Evolutionary conservation across 2,329 filamentous ascomycete genomes (phyloP), one percentile per base, ranked within the genome.

Genomic region (Trichoderma sp.): DNA sequence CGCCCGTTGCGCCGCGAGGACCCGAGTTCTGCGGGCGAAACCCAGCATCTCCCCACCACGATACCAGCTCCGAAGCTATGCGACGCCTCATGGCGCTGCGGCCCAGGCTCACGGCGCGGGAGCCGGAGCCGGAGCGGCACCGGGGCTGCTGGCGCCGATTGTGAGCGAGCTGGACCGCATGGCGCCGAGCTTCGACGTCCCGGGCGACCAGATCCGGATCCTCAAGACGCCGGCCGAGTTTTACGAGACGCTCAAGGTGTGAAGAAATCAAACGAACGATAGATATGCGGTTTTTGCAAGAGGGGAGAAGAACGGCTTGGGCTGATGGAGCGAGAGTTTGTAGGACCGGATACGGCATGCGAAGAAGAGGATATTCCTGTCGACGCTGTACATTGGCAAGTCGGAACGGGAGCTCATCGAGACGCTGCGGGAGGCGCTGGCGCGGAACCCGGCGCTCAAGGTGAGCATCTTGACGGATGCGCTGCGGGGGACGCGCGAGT

Each of bases 331-430:
- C 44, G 54, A 45, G 47, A n/a, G 1, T 5, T 41, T 15, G 19
- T 67, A 93, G 90, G 79, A 85, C 68, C 96, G 93, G 79, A 97
- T 99, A 74, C 85, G 85, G 60, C 85, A 84, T 68, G 95, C 95
- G 10, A 87, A 92, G 76, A 83, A 80, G 60, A 86, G 91, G 66
- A 90, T 99, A 69, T 99, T 96, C 75, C 81, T 99, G 57, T 96
- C 93, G n/a, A 99, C 95, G 0, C 80, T 99, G 60, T 99, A 99
- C 75, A 95, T 99, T 74, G 95, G 95, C 68, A 96, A 94, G 76
- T 90, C 90, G 1, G 95, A 99, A 78, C 84, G 89, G 77, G 95
- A 98, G 71, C 83, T 99, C 73, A 92, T 98, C 65, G 82, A 87
- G 19, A 92, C 90, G 0, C 81, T 99, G 50, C 88, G 88, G 69